Percentiles rank a stretch among this genome's conserved stretches.
phyloP scores from a whole-genome alignment of 305 asterid species.

The Rubia tinctorum region DNA sequence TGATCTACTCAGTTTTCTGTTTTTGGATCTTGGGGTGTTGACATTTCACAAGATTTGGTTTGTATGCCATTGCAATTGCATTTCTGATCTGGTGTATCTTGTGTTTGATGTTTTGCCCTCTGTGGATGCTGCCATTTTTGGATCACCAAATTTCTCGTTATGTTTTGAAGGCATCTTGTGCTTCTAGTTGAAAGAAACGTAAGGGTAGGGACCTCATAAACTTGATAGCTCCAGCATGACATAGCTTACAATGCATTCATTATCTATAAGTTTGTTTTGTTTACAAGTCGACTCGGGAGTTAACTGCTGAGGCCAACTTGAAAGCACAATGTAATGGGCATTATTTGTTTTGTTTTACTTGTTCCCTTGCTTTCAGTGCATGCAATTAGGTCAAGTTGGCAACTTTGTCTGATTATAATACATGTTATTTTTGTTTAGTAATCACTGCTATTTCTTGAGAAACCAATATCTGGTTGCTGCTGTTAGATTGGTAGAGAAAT shows the following conservation, averaged over 20 bases:
- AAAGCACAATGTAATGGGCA: background rate
- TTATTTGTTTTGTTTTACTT: background rate
- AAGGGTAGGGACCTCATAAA: background rate
- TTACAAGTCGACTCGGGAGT: background rate
- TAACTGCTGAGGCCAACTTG: background rate
- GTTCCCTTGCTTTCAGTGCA: background rate
- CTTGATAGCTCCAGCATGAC: background rate
- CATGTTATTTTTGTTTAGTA: background rate
- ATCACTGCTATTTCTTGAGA: background rate
- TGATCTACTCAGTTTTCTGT: background rate
- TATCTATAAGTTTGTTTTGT: background rate
- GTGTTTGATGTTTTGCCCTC: background rate
- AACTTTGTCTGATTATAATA: background rate
- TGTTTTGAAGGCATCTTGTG: background rate
- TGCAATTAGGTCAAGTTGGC: background rate
- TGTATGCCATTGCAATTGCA: background rate
- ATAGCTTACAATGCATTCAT: background rate
- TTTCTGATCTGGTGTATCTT: background rate
- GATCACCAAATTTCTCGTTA: background rate
- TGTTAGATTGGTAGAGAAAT: background rate
- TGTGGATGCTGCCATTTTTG: background rate
- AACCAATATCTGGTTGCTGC: background rate
- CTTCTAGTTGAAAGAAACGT: background rate
- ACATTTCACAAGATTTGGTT: conserved; percentile 1
- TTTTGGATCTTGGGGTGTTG: conserved; percentile 3